Conservation (phyloP, 1,284 basidiomycete species). For the Exobasidium cylindrosporum region DNA sequence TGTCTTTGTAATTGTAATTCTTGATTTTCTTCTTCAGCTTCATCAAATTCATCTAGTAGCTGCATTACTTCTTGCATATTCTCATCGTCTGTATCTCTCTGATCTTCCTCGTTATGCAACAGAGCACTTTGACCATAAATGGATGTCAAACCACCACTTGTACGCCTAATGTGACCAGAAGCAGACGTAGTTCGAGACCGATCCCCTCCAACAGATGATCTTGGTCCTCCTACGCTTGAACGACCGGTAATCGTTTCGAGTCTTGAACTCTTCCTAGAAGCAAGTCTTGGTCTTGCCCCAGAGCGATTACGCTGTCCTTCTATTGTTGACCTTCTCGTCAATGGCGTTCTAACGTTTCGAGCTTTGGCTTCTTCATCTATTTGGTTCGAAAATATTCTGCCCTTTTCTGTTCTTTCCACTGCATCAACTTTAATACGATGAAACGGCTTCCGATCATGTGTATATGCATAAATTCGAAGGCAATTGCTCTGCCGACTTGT, state of each 20-base stretch:
- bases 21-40: background rate
- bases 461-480: constrained; percentile 7
- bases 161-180: background rate
- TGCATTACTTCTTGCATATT: background rate
- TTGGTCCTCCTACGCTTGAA: background rate
- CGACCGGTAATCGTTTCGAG: background rate
- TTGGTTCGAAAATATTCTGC: no score
- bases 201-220: background rate
- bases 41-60: background rate
- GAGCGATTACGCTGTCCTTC: background rate
- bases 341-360: no score
- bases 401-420: background rate
- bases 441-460: background rate
- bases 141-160: background rate
- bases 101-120: background rate
- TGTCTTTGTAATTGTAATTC: background rate
- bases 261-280: background rate
- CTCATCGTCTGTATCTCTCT: background rate
- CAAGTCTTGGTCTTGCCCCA: background rate
- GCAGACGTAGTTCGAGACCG: background rate
- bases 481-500: background rate
- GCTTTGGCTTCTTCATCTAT: background rate
- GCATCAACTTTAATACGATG: background rate
- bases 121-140: background rate
- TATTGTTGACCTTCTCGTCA: background rate